Conservation (phyloP, 768 basidiomycete species). For the Rhizopogon roseolus region DNA sequence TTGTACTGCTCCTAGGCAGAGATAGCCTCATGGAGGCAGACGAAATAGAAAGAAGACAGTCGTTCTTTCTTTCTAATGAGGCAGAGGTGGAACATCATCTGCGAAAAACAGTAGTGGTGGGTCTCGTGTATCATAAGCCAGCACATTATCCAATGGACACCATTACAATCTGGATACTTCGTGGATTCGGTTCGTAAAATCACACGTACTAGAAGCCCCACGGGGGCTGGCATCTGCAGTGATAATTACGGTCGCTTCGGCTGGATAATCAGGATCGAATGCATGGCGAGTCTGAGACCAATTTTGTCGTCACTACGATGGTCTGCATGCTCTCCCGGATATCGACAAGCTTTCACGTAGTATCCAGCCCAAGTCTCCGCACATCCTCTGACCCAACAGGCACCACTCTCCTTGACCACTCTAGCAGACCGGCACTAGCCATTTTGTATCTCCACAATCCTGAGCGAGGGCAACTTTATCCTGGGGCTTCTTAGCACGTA, state of each 20-base stretch:
- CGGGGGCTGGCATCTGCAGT: not conserved
- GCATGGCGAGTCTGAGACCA: not conserved
- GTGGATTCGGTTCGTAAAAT: not conserved
- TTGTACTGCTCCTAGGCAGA: too few species aligned
- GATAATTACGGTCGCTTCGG: not conserved
- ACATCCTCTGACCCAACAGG: slow-evolving; percentile 14
- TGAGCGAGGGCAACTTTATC: slow-evolving; percentile 27
- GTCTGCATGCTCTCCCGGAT: slow-evolving; percentile 14
- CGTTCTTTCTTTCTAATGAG: too few species aligned
- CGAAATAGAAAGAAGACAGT: too few species aligned
- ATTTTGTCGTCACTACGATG: not conserved
- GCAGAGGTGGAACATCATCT: too few species aligned
- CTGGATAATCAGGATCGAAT: not conserved
- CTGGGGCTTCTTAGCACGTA: slow-evolving; percentile 3
- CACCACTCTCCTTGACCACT: slow-evolving; percentile 3
- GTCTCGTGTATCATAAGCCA: too few species aligned
- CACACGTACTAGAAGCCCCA: not conserved
- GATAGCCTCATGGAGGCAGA: too few species aligned
- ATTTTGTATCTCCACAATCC: slow-evolving; percentile 25
- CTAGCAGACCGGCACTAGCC: slow-evolving; percentile 25
- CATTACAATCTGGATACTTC: not conserved
- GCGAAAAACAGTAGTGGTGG: too few species aligned
- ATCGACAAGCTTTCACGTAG: slow-evolving; percentile 14
- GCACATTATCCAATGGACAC: not conserved
- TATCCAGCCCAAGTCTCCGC: slow-evolving; percentile 10